Percentiles rank a stretch among this genome's conserved stretches.
These are phyloP conservation scores for Cicer yamashitae DNA, from an alignment of 306 rosid genomes.

Conservation along the genomic window DNA sequence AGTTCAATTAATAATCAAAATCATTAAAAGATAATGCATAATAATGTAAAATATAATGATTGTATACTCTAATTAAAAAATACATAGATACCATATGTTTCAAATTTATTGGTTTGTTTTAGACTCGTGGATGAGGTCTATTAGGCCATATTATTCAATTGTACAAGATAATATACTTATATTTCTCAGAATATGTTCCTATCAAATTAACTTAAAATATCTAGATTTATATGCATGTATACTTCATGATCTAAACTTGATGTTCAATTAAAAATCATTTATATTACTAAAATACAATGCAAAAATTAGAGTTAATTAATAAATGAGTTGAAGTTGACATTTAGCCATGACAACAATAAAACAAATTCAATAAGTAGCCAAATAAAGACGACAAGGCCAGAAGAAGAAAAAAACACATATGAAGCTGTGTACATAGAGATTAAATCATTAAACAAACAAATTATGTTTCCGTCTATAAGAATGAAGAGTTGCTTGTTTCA, in stretches of 20 bases:
- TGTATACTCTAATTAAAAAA: too few relatives aligned
- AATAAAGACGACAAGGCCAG: neutral
- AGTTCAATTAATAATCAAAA: too few relatives aligned
- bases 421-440: neutral
- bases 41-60: too few relatives aligned
- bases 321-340: neutral
- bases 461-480: neutral
- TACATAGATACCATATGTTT: neutral
- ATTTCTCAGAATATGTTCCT: neutral
- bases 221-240: neutral
- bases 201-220: neutral
- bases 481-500: neutral
- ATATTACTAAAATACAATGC: neutral
- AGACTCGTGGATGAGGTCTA: neutral
- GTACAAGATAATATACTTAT: neutral
- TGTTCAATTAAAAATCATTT: neutral
- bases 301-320: too few relatives aligned
- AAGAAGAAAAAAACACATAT: neutral
- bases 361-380: neutral
- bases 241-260: neutral
- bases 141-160: neutral
- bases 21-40: too few relatives aligned
- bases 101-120: neutral
- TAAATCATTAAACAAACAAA: neutral
- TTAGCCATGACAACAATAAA: neutral